Conservation (phyloP, 2,329 filamentous ascomycete genomes). For the Fusarium compactum region DNA sequence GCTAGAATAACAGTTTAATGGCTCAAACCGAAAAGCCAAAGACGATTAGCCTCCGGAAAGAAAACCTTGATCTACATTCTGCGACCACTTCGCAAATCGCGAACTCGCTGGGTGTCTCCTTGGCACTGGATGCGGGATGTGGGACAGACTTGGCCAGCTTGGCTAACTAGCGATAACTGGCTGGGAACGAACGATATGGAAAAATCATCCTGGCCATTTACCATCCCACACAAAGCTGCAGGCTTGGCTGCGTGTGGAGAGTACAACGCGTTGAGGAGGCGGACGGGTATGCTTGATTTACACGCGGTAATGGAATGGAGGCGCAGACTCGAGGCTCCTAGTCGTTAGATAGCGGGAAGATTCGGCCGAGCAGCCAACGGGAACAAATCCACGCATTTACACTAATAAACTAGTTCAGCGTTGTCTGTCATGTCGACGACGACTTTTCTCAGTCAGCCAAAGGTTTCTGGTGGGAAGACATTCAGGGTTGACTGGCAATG, state of each 20-base stretch:
- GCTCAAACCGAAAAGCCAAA: slow-evolving; percentile 1
- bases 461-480: background rate
- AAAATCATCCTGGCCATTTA: background rate
- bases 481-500: background rate
- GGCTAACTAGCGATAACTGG: slow-evolving; percentile 13
- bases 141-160: slow-evolving; percentile 23
- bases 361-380: slow-evolving; percentile 28
- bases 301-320: slow-evolving; percentile 36
- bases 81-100: slow-evolving; percentile 28
- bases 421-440: slow-evolving; percentile 8
- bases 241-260: slow-evolving; percentile 34
- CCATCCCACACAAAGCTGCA: slow-evolving; percentile 23
- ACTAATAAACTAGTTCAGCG: background rate
- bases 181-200: background rate
- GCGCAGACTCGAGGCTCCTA: slow-evolving; percentile 3
- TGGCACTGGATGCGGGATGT: slow-evolving; percentile 36
- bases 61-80: slow-evolving; percentile 28
- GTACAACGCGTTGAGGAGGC: slow-evolving; percentile 42
- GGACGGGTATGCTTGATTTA: slow-evolving; percentile 6
- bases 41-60: background rate
- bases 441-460: background rate
- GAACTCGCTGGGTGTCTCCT: slow-evolving; percentile 14
- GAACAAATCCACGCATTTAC: slow-evolving; percentile 15
- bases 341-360: slow-evolving; percentile 24
- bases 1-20: slow-evolving; percentile 4